Conservation (phyloP, 768 basidiomycete genomes). For the Suillus subaureus region DNA sequence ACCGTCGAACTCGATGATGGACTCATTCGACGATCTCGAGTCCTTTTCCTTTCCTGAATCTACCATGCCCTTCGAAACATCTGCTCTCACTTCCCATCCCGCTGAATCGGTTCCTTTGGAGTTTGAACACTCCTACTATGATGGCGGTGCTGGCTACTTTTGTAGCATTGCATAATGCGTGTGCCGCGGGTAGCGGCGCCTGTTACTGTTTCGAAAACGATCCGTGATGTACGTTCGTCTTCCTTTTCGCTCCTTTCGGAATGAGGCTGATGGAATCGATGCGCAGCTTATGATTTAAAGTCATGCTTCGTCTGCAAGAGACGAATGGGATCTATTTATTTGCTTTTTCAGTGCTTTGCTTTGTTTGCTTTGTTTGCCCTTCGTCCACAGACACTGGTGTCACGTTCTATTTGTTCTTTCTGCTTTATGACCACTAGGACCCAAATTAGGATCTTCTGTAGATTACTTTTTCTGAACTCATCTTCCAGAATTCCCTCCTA, state of each 20-base stretch:
- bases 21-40: background rate
- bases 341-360: background rate
- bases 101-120: background rate
- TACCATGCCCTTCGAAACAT: too few relatives aligned
- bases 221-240: background rate
- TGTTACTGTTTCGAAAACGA: background rate
- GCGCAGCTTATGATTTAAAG: background rate
- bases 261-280: background rate
- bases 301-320: background rate
- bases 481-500: background rate
- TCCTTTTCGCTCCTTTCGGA: background rate
- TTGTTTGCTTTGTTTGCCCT: background rate
- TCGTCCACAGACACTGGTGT: background rate
- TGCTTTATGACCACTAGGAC: background rate
- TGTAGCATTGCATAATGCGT: background rate
- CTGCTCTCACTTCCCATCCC: background rate
- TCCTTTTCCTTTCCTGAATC: background rate
- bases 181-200: background rate
- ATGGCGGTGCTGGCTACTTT: background rate
- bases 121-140: background rate
- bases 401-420: too few relatives aligned
- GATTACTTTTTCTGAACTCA: background rate
- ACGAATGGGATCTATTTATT: background rate
- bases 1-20: background rate
- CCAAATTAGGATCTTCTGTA: background rate